Conservation (phyloP, 176 grass and related monocot genomes). For the Oryza nivara region DNA sequence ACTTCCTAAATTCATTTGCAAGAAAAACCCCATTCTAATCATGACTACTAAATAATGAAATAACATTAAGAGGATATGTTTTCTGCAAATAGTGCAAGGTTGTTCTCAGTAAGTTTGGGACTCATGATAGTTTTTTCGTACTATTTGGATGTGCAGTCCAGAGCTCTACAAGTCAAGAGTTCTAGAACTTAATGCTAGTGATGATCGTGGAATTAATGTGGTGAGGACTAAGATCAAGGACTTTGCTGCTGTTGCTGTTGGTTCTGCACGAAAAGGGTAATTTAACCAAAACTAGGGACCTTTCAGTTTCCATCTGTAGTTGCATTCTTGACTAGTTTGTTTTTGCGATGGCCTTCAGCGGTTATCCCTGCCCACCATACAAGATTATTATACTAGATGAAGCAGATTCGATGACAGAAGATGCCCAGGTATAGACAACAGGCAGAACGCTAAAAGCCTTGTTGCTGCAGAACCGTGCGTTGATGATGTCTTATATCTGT, state of each 20-base stretch:
- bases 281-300: conserved; percentile 47
- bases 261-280: conserved; percentile 62
- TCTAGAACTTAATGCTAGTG: conserved; percentile 98
- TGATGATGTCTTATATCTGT: conserved; percentile 31
- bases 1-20: background rate
- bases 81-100: conserved; percentile 12
- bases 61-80: background rate
- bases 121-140: conserved; percentile 2
- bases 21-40: background rate
- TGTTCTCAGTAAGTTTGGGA: conserved; percentile 17
- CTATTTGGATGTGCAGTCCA: conserved; percentile 58
- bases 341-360: conserved; percentile 46
- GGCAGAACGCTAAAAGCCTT: conserved; percentile 25
- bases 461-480: conserved; percentile 25
- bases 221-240: conserved; percentile 96
- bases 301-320: conserved; percentile 20
- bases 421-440: conserved; percentile 79
- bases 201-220: conserved; percentile 99
- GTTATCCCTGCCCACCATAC: conserved; percentile 96
- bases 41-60: conserved; percentile 22
- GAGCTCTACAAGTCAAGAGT: conserved; percentile 95
- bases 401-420: conserved; percentile 99
- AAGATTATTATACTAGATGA: conserved; percentile 99
- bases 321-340: conserved; percentile 43
- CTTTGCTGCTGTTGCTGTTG: conserved; percentile 98